Percentiles rank a stretch among this genome's conserved stretches.
Evolutionary conservation across 345 rosid species (phyloP).

Genomic region (Durio zibethinus): DNA sequence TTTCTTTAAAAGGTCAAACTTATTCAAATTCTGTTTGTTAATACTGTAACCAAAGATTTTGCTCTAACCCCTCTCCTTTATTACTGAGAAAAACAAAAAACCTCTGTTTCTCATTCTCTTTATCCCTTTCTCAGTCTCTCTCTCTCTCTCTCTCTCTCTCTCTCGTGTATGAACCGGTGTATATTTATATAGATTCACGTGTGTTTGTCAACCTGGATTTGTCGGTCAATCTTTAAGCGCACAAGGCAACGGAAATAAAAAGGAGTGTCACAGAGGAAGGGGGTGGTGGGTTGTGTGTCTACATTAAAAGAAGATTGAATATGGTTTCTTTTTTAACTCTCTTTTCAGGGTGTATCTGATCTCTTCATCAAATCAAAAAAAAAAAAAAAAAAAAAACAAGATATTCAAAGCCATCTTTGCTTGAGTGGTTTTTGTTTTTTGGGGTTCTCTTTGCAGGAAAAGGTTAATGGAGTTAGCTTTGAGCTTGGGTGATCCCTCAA

Average conservation of each 20-base stretch:
- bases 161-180: constrained; percentile 37
- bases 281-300: constrained; percentile 12
- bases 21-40: neutral
- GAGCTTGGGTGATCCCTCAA: constrained; percentile 75
- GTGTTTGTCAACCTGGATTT: constrained; percentile 54
- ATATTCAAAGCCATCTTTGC: neutral
- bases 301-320: neutral
- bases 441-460: neutral
- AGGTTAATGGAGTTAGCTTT: constrained; percentile 73
- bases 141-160: constrained; percentile 21
- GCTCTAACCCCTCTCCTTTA: neutral
- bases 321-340: constrained; percentile 4
- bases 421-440: too few species aligned
- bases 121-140: too few species aligned
- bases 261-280: neutral
- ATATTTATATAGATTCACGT: constrained; percentile 72
- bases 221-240: constrained; percentile 63
- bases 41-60: neutral
- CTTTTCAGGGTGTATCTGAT: neutral
- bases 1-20: constrained; percentile 4
- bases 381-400: too few species aligned
- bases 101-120: constrained; percentile 1
- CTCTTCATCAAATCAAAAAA: neutral
- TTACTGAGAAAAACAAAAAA: neutral
- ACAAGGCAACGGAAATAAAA: constrained; percentile 11